These are phyloP conservation scores for Tephrocybe sp. DNA, from an alignment of 768 basidiomycete species.

Conservation along the genomic window DNA sequence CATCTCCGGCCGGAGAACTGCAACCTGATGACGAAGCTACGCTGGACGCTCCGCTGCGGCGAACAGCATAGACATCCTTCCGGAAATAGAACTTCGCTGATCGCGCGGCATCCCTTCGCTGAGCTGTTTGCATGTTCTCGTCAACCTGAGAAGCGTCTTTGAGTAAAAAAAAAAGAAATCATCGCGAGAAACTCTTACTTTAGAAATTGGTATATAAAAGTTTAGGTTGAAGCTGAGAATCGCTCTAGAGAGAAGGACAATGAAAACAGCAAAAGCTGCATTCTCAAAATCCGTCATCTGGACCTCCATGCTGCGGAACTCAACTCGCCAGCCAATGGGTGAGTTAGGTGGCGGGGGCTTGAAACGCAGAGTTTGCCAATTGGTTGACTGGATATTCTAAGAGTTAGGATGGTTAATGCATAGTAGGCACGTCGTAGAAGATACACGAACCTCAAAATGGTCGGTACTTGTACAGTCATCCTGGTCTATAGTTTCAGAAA, in stretches of 20 bases:
- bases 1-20: constrained; percentile 34
- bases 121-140: constrained; percentile 93
- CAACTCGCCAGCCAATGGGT: constrained; percentile 95
- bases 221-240: constrained; percentile 91
- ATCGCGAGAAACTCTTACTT: constrained; percentile 45
- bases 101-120: constrained; percentile 74
- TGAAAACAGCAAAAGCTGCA: constrained; percentile 93
- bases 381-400: constrained; percentile 98
- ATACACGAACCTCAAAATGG: constrained; percentile 81
- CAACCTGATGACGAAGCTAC: constrained; percentile 47
- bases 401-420: background rate
- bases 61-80: constrained; percentile 74
- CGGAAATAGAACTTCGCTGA: constrained; percentile 88
- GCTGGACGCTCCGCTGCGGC: constrained; percentile 41
- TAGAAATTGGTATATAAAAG: constrained; percentile 96
- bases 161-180: background rate
- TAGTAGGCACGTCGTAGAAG: background rate
- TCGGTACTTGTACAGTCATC: constrained; percentile 87
- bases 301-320: constrained; percentile 99
- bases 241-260: constrained; percentile 91
- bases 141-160: constrained; percentile 66
- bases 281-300: constrained; percentile 99
- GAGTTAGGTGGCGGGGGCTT: constrained; percentile 96
- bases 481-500: constrained; percentile 91
- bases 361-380: constrained; percentile 99